A percentile compares a stretch with the other conserved stretches of the same genome.
Conservation (phyloP, 352 stramenopile species). For the Lagenidium giganteum region DNA sequence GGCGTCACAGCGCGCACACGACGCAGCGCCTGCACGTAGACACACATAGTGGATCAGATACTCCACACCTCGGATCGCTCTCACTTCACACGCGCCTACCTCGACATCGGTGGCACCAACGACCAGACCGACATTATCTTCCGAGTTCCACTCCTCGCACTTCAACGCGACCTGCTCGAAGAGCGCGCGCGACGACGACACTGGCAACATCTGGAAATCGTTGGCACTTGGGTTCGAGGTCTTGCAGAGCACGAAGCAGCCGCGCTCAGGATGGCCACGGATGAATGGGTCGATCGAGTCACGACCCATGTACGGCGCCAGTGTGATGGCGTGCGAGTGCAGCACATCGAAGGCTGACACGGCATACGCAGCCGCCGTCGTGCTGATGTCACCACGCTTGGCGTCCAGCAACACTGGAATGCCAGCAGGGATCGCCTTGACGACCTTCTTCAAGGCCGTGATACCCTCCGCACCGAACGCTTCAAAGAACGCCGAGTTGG, state of each 20-base stretch:
- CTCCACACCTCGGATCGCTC: too few relatives aligned
- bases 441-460: conserved; percentile 87
- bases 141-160: conserved; percentile 84
- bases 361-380: conserved; percentile 95
- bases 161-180: conserved; percentile 92
- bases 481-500: conserved; percentile 99
- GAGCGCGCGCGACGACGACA: conserved; percentile 34
- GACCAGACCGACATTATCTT: conserved; percentile 94
- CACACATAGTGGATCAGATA: conserved; percentile 1
- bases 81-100: too few relatives aligned
- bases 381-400: conserved; percentile 99
- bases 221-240: conserved; percentile 98
- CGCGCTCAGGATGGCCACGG: conserved; percentile 74
- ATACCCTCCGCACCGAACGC: conserved; percentile 85
- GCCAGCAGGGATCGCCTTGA: conserved; percentile 80
- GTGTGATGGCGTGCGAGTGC: conserved; percentile 93
- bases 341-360: conserved; percentile 91
- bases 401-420: conserved; percentile 97
- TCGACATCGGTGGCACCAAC: conserved; percentile 96
- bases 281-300: conserved; percentile 98
- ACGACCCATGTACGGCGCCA: conserved; percentile 98
- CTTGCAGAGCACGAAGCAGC: conserved; percentile 99
- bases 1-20: conserved; percentile 81
- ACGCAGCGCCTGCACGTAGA: conserved; percentile 70
- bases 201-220: conserved; percentile 91